Evolutionary conservation across 2,329 filamentous ascomycete species (phyloP), one percentile per base, ranked within the genome.

Genomic region (Trichoderma breve): DNA sequence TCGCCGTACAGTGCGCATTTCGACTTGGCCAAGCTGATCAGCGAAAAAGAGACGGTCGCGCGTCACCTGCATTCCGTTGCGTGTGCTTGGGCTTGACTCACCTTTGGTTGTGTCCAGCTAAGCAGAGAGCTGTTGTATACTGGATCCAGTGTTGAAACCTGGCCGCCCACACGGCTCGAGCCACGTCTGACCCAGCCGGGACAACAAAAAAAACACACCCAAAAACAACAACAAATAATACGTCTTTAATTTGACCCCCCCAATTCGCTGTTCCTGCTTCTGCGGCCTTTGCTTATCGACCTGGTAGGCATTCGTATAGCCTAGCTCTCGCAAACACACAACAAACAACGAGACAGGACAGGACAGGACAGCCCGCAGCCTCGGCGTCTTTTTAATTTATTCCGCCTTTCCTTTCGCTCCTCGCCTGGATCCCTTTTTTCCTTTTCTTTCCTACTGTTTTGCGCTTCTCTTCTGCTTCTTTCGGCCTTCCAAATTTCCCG

Each of bases 21-120:
- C n/a, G 36, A 26, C 36, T n/a, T 47, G 34, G 53, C 26, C 6
- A 51, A 34, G 11, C 36, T 30, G 39, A 65, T 53, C 65, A 60
- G 36, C 65, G 24, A 21, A 39, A 36, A 58, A 34, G 15, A 30
- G n/a, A 64, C 39, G 24, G 34, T 69, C 9, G 26, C 66, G 66
- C 66, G 66, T 69, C 66, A 58, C n/a, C 55, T 62, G 55, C 66
- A 69, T 69, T 69, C 66, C 66, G 14, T 39, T 58, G 30, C 65
- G 34, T 43, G 21, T 36, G 32, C 28, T 26, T 43, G 39, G 32
- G 11, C 32, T 62, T 24, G 55, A 58, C 55, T 58, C 55, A 58
- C 26, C 55, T 15, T 39, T 55, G 14, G 32, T 30, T 43, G 34
- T 36, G 34, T 28, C 21, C 60, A 18, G 34, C 34, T 36, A 14